Conservation (phyloP, 305 asterid species). For the Fraxinus ornus region DNA sequence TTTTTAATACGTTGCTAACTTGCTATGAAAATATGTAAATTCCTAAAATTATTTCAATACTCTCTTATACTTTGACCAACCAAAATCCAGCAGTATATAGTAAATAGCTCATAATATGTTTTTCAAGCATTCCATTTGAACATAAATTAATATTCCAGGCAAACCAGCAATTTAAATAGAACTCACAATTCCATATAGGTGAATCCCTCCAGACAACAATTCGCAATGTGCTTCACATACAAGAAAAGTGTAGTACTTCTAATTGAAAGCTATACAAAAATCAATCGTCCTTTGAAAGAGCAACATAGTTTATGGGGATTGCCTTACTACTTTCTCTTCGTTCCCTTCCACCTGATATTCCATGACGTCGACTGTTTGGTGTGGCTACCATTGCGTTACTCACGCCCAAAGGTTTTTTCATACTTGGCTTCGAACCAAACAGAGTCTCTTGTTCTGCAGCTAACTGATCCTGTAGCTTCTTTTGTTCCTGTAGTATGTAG, state of each 20-base stretch:
- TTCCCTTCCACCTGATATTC: conserved; percentile 45
- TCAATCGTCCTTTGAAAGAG: conserved; percentile 60
- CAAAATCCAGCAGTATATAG: not conserved
- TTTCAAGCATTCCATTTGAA: not conserved
- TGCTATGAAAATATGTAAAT: not conserved
- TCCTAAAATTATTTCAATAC: not conserved
- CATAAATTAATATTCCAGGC: not conserved
- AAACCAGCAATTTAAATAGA: not conserved
- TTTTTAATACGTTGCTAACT: not conserved
- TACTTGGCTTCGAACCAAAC: conserved; percentile 58
- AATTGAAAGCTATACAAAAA: not conserved
- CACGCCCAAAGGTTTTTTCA: conserved; percentile 56
- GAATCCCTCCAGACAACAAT: not conserved
- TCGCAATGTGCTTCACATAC: not conserved
- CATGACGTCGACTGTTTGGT: conserved; percentile 53
- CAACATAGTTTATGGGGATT: conserved; percentile 68
- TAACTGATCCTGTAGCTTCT: conserved; percentile 66
- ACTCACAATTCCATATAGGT: not conserved
- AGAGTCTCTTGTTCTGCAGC: conserved; percentile 63
- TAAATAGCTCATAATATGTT: not conserved
- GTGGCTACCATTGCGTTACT: conserved; percentile 50
- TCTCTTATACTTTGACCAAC: not conserved
- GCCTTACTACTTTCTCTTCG: conserved; percentile 54
- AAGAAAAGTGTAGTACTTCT: not conserved
- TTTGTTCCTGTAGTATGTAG: conserved; percentile 54